These are phyloP conservation scores for Nemania sp. DNA, from an alignment of 2,329 filamentous ascomycete species.

Conservation along the genomic window DNA sequence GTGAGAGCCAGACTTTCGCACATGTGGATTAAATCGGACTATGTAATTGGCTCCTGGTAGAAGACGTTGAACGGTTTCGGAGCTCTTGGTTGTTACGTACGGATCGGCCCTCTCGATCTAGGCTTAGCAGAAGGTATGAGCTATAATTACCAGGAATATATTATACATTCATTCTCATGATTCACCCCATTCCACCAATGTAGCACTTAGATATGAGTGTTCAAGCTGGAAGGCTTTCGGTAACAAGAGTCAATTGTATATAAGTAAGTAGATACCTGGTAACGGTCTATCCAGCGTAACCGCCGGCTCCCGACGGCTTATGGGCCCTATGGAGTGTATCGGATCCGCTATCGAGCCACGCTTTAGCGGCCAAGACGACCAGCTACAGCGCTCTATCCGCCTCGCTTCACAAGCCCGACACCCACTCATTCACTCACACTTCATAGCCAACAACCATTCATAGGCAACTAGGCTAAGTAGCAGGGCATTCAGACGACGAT, in stretches of 20 bases:
- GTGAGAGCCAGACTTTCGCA: slow-evolving; percentile 16
- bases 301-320: slow-evolving; percentile 24
- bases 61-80: neutral
- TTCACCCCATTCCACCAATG: neutral
- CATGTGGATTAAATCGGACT: slow-evolving; percentile 28
- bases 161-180: neutral
- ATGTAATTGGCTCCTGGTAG: slow-evolving; percentile 24
- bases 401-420: neutral
- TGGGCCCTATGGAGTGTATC: slow-evolving; percentile 33
- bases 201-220: neutral
- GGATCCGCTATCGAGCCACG: slow-evolving; percentile 42
- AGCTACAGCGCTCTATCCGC: slow-evolving; percentile 16
- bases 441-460: slow-evolving; percentile 8
- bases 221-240: neutral
- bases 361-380: slow-evolving; percentile 36
- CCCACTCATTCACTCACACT: slow-evolving; percentile 7
- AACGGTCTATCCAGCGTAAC: neutral
- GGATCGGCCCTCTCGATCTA: neutral
- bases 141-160: neutral
- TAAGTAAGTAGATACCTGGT: slow-evolving; percentile 1
- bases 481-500: neutral
- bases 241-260: neutral
- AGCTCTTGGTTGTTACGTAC: slow-evolving; percentile 5
- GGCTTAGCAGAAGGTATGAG: neutral
- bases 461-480: neutral